Percentiles rank a stretch among this genome's conserved stretches.
These are phyloP conservation scores for Stagonosporopsis vannaccii DNA, from an alignment of 2,329 filamentous ascomycete genomes.

Conservation along the genomic window DNA sequence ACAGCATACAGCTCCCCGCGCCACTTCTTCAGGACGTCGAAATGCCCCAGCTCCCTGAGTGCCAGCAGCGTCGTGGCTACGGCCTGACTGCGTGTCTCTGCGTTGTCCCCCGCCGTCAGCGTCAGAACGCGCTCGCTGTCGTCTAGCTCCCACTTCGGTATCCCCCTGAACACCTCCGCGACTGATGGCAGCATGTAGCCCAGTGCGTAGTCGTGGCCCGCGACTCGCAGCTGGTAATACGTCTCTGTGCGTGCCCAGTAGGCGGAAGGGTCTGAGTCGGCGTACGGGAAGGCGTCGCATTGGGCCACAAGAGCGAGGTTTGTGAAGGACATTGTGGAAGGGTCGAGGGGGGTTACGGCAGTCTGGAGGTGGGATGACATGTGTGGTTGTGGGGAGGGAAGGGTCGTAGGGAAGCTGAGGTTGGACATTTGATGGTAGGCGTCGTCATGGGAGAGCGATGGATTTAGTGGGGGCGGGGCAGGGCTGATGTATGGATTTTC, in stretches of 20 bases:
- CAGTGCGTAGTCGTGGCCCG: conserved; percentile 66
- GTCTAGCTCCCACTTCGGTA: conserved; percentile 69
- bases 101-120: conserved; percentile 66
- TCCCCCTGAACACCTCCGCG: conserved; percentile 62
- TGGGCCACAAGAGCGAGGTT: conserved; percentile 64
- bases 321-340: conserved; percentile 47
- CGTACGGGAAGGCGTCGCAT: conserved; percentile 81
- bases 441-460: conserved; percentile 19
- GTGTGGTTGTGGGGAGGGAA: background rate
- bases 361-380: conserved; percentile 11
- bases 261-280: conserved; percentile 63
- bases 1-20: conserved; percentile 53
- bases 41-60: conserved; percentile 74
- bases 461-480: conserved; percentile 37
- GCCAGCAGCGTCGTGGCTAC: conserved; percentile 66
- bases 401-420: conserved; percentile 1
- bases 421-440: conserved; percentile 1
- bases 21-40: conserved; percentile 69
- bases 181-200: conserved; percentile 69
- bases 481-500: background rate
- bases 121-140: conserved; percentile 67
- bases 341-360: background rate
- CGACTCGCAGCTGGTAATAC: conserved; percentile 71
- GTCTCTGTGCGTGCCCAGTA: conserved; percentile 62
- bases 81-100: conserved; percentile 67